Evolutionary conservation across 441 rosid species (phyloP), one percentile per base, ranked within the genome.

Genomic region (Syzygium syzygioides): DNA sequence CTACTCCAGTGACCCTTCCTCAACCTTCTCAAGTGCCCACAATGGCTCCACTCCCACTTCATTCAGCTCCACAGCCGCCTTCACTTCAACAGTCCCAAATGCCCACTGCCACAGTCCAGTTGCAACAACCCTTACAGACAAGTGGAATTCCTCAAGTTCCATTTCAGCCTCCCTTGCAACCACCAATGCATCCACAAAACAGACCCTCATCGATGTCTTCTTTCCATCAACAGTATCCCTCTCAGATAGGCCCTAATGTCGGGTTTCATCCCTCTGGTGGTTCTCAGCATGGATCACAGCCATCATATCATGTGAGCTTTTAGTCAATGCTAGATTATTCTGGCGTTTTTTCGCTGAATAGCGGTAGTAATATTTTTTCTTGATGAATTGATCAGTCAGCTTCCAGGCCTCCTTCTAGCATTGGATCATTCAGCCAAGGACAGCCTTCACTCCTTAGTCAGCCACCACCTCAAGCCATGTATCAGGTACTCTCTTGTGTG

Each of bases 221-320:
- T 88, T 95, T 93, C 91, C 96, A 94, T 93, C 96, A 95, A 91
- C 99, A 94, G 86, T 95, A 93, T 91, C 94, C 96, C 62, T 93
- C 93, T 28, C 93, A 93, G 86, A 92, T 95, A 94, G 98, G 95
- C 68, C 94, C 96, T 71, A 93, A 88, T 92, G 64, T 90, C 90
- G 98, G 96, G 87, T 96, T 94, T 92, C 98, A 95, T 86, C 97
- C 94, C 86, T 91, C 94, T 87, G 94, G 91, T 79, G 94, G 93
- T 88, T 95, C 95, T 92, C 99, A 96, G 90, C 98, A 96, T 93
- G 93, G 85, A 89, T 93, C 98, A 86, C 98, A 96, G 71, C 94
- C 97, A 41, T 89, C 93, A 91, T 97, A 91, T 94, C 99, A 94
- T 92, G 99, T 97, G 91, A 94, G 98, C 84, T 88, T 84, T 85